Evolutionary conservation across 2,329 filamentous ascomycete species (phyloP), one percentile per base, ranked within the genome.

Genomic region (Myriosclerotinia curreyana): DNA sequence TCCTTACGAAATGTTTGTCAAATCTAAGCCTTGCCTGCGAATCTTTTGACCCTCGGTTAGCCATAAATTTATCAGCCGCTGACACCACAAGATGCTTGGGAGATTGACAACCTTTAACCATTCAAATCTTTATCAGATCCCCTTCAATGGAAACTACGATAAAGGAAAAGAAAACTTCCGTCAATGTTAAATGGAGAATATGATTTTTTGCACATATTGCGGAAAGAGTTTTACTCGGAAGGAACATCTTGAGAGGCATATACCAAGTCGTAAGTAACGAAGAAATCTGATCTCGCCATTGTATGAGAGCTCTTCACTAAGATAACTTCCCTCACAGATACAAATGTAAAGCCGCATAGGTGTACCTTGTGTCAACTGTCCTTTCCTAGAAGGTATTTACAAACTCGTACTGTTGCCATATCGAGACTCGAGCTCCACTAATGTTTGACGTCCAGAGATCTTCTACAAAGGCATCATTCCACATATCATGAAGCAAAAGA

Each of bases 231-330:
- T 84, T 72, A 83, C 80, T 58, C 77, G 81, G 69, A 83, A 83
- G 71, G 82, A 84, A 68, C 82, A 84, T 70, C 73, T 83, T n/a
- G 82, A 84, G 68, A 78, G 82, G 67, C 82, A 83, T 66, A 78
- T 84, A 49, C 80, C 81, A 12, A 80, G 72, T 62, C 82, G 82
- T 83, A 71, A 75, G 81, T 74, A 44, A 55, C 49, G 8, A 38
- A 12, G 28, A 14, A 38, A 12, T n/a, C 36, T 15, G 20, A 28
- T 49, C 36, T 44, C 8, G 12, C 15, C 25, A 12, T 49, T 38
- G 20, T 31, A 52, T 55, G 25, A 22, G 25, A 28, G 31, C 34
- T 54, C 20, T 38, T 44, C 28, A 34, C 54, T 60, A 20, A 59
- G 17, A 58, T 25, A 38, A 34, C 11, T 9, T 31, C 51, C 20